Evolutionary conservation across 345 rosid genomes (phyloP), one percentile per base, ranked within the genome.

Genomic region (Erodium maritimum): DNA sequence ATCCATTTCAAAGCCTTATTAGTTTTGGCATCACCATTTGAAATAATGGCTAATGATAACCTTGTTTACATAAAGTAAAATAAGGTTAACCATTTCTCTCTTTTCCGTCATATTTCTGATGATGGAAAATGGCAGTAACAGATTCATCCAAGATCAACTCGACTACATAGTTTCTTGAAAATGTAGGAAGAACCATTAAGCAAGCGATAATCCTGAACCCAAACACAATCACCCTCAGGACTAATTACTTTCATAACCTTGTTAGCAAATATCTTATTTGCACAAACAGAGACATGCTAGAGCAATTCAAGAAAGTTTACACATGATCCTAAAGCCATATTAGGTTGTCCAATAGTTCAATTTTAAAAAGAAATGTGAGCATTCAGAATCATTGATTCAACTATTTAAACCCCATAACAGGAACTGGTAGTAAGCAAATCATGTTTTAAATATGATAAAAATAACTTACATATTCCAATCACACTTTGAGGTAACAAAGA

Each of bases 401-500:
- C 8, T 42, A 42, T 42, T 16, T 42, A 42, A 13, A 42, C 8
- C 48, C 48, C 12, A 14, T 16, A 42, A 42, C 3, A n/a, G 8
- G 34, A 8, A 29, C 46, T 4, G 10, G 33, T 25, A 25, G 4
- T 25, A 5, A 29, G 24, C 4, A 57, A 19, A 51, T 17, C 10
- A 19, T 17, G 21, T 2, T 51, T 51, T 51, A 17, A 19, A 51
- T n/a, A 51, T 51, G 17, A 2, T 10, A 51, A 51, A 62, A 23
- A 61, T 50, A 63, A 66, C 86, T 61, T 67, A 87, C 99, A 67
- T 93, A 93, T 86, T 93, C 95, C 61, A 93, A 67, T 96, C 96
- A 93, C n/a, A 85, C 76, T 83, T 89, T 93, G 64, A 89, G 95
- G 67, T 89, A 93, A 58, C 99, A 95, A 34, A 85, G 82, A 73